phyloP scores from a whole-genome alignment of 345 rosid species.

The Citrus sp. region DNA sequence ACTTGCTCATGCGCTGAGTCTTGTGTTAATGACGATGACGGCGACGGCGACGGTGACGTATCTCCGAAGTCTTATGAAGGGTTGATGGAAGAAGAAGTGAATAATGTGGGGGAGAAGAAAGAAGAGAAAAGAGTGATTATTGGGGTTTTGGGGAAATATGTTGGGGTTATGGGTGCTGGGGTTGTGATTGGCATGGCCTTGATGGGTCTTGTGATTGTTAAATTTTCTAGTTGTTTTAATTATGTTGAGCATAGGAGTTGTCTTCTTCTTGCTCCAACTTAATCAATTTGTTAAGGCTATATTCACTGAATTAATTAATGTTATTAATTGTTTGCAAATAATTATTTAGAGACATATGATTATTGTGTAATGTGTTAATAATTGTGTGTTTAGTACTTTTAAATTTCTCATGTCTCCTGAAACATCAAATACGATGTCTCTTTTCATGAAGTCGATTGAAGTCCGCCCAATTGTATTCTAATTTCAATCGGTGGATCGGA shows the following conservation, averaged over 20 bases:
- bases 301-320: too few relatives aligned
- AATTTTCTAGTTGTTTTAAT: conserved; percentile 13
- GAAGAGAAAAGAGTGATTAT: neutral
- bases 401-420: neutral
- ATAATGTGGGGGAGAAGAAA: neutral
- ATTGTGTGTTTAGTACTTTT: neutral
- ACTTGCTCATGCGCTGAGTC: conserved; percentile 29
- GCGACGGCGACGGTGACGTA: neutral
- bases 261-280: conserved; percentile 22
- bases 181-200: conserved; percentile 27
- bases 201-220: conserved; percentile 17
- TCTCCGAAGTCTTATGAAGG: neutral
- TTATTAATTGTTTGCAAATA: too few relatives aligned
- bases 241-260: neutral
- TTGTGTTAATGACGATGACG: conserved; percentile 15
- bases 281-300: too few relatives aligned
- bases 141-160: neutral
- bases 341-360: too few relatives aligned
- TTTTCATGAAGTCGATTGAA: neutral
- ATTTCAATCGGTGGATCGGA: neutral
- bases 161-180: conserved; percentile 19
- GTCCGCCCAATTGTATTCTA: neutral
- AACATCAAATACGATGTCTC: neutral
- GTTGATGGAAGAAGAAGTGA: neutral
- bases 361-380: too few relatives aligned